Conservation (phyloP, 1,284 basidiomycete species). For the Spongiforma sp. region DNA sequence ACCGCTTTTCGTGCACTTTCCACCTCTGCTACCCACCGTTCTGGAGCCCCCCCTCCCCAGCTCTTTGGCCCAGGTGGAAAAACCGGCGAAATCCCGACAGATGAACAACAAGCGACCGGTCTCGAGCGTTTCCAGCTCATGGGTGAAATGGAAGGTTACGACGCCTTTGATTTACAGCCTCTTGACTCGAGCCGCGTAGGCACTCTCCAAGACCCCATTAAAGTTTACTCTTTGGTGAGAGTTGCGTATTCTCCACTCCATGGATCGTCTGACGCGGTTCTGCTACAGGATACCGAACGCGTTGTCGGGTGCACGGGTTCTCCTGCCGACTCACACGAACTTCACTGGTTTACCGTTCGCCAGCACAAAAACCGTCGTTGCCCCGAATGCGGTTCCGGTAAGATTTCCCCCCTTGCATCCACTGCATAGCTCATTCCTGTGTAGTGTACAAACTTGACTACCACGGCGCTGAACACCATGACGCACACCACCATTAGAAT, state of each 20-base stretch:
- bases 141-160: conserved; percentile 86
- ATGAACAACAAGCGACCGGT: conserved; percentile 94
- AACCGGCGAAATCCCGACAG: conserved; percentile 80
- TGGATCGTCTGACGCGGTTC: conserved; percentile 3
- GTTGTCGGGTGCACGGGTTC: conserved; percentile 91
- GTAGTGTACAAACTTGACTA: conserved; percentile 65
- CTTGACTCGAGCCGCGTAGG: conserved; percentile 89
- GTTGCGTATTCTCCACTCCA: not conserved
- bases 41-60: conserved; percentile 64
- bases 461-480: conserved; percentile 53
- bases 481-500: conserved; percentile 45
- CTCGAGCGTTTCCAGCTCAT: conserved; percentile 94
- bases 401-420: conserved; percentile 28
- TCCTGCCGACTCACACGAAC: conserved; percentile 92
- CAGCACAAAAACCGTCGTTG: conserved; percentile 79
- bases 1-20: conserved; percentile 59
- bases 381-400: conserved; percentile 90
- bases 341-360: conserved; percentile 80
- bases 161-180: conserved; percentile 91
- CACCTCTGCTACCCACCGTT: conserved; percentile 55
- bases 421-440: conserved; percentile 14
- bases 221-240: conserved; percentile 88
- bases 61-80: conserved; percentile 79
- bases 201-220: conserved; percentile 87
- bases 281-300: conserved; percentile 77